Evolutionary conservation across 306 rosid species (phyloP).

Genomic region (Pyrus communis): DNA sequence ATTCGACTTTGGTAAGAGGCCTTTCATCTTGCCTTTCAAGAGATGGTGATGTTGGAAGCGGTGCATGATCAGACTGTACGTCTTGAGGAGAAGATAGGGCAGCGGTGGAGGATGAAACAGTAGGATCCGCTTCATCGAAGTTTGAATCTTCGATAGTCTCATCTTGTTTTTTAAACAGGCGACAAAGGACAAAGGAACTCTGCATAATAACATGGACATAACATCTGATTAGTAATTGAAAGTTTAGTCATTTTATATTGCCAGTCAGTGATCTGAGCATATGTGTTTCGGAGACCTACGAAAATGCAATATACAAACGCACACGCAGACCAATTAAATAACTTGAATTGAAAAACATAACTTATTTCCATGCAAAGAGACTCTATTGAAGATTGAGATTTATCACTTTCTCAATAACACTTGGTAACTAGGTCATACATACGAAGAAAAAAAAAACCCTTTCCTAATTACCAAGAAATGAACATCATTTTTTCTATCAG

Average conservation of each 20-base stretch:
- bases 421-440: not conserved
- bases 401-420: not conserved
- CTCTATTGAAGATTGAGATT: not conserved
- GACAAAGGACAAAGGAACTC: conserved; percentile 83
- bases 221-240: not conserved
- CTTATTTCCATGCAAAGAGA: not conserved
- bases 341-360: not conserved
- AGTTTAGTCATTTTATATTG: not conserved
- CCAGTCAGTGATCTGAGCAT: not conserved
- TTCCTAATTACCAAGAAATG: not conserved
- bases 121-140: conserved; percentile 45
- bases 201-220: conserved; percentile 19
- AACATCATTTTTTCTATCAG: not conserved
- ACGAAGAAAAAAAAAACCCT: too few species aligned
- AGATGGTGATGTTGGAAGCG: conserved; percentile 36
- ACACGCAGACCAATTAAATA: not conserved
- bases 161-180: conserved; percentile 73
- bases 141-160: conserved; percentile 50
- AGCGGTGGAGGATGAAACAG: conserved; percentile 38
- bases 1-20: conserved; percentile 3
- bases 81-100: conserved; percentile 48
- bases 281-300: not conserved
- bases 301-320: not conserved
- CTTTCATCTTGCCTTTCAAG: conserved; percentile 34
- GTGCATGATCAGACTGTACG: conserved; percentile 33